These are phyloP conservation scores for Fraxinus baroniana DNA, from an alignment of 305 asterid species.

Conservation along the genomic window DNA sequence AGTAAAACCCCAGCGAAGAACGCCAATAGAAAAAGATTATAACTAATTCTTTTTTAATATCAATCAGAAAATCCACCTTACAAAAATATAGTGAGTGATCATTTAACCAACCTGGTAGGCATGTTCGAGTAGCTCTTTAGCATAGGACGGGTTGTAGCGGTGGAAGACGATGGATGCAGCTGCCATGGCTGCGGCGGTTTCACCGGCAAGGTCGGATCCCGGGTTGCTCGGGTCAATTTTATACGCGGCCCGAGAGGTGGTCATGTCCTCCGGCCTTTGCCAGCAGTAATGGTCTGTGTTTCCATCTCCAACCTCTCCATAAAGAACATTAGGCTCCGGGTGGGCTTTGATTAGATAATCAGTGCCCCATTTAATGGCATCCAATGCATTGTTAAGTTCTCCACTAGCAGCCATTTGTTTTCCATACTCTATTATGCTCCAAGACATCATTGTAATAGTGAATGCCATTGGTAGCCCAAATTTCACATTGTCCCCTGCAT, in stretches of 20 bases:
- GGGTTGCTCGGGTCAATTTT: conserved; percentile 75
- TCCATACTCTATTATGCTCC: conserved; percentile 94
- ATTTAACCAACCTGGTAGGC: conserved; percentile 62
- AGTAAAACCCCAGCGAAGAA: not conserved
- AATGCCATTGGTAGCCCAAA: conserved; percentile 98
- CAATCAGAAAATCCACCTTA: not conserved
- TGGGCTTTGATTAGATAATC: conserved; percentile 97
- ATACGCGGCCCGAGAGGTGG: conserved; percentile 91
- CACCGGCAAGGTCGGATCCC: conserved; percentile 98
- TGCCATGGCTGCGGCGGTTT: conserved; percentile 98
- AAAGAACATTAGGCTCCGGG: conserved; percentile 78
- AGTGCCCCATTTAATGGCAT: conserved; percentile 97
- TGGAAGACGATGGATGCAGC: conserved; percentile 96
- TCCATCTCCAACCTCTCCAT: conserved; percentile 99
- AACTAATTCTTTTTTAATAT: not conserved
- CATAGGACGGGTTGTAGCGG: conserved; percentile 61
- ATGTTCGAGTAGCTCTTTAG: conserved; percentile 73
- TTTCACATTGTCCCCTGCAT: conserved; percentile 98
- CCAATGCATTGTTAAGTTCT: conserved; percentile 79
- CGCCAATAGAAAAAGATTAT: not conserved
- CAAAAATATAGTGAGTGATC: not conserved
- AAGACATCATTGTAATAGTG: conserved; percentile 90
- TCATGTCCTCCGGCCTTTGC: conserved; percentile 99
- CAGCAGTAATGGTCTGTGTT: conserved; percentile 96
- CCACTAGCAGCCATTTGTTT: conserved; percentile 69